Evolutionary conservation across 2,329 filamentous ascomycete genomes (phyloP), one percentile per base, ranked within the genome.

Genomic region (Thelonectria olida): DNA sequence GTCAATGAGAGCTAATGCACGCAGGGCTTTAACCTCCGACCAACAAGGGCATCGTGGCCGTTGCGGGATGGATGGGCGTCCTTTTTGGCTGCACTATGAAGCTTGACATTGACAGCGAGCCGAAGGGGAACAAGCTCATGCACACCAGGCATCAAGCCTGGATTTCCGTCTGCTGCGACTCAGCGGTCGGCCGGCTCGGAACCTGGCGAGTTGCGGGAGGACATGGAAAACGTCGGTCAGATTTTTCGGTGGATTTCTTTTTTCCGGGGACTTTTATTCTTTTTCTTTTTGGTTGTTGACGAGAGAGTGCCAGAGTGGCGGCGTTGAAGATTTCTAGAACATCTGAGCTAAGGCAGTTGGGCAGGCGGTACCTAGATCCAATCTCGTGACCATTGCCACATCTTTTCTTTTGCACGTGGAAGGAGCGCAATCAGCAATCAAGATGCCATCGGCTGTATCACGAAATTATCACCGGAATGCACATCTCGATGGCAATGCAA

Each of bases 1-100:
- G 28, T 31, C 28, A 13, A 8, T 23, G 52, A 28, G 62, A 58
- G 66, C 68, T 70, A 70, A 71, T 71, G 66, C 68, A 49, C 59
- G 52, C 64, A 70, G 58, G 65, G 63, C 54, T 62, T 64, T 55
- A 62, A 63, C 56, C 57, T 65, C 59, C 58, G 64, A 62, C 62
- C 41, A 25, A 52, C 38, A 58, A 58, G 66, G 64, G 57, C 54
- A 51, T 69, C 66, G 62, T 67, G 67, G 62, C 62, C 58, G 60
- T 31, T 61, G 54, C 50, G 52, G 52, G 55, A 67, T 61, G 63
- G 65, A 39, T 58, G 20, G 57, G 44, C 41, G 51, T 44, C 57
- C 65, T 54, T 34, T 36, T 42, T 44, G 52, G 42, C 42, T 44
- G 41, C 47, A 28, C 60, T 31, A 8, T 8, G 13, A 48, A 66